phyloP scores from a whole-genome alignment of 1,139 yeast genomes.

The Lodderomyces orthopsilosis region DNA sequence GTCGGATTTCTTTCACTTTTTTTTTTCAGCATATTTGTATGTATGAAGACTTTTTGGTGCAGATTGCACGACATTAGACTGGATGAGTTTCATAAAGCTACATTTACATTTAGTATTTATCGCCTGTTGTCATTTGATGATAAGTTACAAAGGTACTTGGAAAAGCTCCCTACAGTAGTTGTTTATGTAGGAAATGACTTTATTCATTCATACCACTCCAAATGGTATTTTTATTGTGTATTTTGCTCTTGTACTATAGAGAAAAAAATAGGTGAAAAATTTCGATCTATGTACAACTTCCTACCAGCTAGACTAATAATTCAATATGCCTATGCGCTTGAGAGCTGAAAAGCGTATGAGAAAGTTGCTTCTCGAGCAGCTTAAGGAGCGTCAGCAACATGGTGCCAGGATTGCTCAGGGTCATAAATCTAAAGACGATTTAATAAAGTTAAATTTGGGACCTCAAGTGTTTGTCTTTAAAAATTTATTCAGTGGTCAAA shows the following conservation, averaged over 20 bases:
- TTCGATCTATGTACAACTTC: neutral
- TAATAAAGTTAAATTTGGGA: conserved; percentile 44
- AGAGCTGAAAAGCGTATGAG: conserved; percentile 51
- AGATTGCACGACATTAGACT: neutral
- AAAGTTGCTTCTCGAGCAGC: conserved; percentile 47
- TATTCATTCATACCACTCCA: too few species aligned
- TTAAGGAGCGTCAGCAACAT: conserved; percentile 41
- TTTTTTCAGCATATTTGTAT: neutral
- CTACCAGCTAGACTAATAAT: neutral
- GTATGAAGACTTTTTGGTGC: neutral
- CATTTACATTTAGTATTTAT: too few species aligned
- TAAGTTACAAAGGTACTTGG: too few species aligned
- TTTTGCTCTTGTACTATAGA: neutral
- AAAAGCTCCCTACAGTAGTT: too few species aligned
- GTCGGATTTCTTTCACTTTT: conserved; percentile 2
- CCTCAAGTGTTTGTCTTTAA: conserved; percentile 84
- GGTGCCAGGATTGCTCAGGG: conserved; percentile 49
- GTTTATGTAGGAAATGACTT: too few species aligned
- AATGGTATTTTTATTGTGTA: too few species aligned
- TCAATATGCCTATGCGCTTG: conserved; percentile 43
- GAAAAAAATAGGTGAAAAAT: conserved; percentile 1
- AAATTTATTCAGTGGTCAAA: conserved; percentile 87
- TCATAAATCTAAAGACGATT: conserved; percentile 26
- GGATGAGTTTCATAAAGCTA: neutral
- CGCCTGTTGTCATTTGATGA: too few species aligned